phyloP scores from a whole-genome alignment of 2,329 filamentous ascomycete genomes.

The Fusarium sacchari region DNA sequence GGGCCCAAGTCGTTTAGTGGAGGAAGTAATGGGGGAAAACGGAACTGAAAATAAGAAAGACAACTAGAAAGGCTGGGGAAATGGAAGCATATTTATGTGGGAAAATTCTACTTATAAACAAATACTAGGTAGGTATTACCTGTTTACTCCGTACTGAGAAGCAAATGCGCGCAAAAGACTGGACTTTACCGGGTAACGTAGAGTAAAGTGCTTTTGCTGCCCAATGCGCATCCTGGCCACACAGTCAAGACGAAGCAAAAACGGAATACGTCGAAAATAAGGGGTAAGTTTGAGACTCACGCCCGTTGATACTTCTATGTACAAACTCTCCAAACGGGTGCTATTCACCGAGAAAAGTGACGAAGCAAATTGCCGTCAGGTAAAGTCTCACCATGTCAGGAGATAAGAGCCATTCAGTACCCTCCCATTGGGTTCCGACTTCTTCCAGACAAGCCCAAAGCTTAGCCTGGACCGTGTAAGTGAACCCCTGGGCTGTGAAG shows the following conservation, averaged over 20 bases:
- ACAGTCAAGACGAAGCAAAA: slow-evolving; percentile 31
- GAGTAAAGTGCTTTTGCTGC: slow-evolving; percentile 43
- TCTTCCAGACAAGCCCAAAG: slow-evolving; percentile 21
- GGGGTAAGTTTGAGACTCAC: slow-evolving; percentile 17
- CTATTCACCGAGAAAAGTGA: slow-evolving; percentile 23
- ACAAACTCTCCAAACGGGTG: slow-evolving; percentile 15
- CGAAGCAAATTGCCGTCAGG: slow-evolving; percentile 33
- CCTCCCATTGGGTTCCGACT: slow-evolving; percentile 29
- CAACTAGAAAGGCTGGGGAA: slow-evolving; percentile 25
- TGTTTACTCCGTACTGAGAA: slow-evolving; percentile 22
- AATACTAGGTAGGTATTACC: neutral
- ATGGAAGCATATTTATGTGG: slow-evolving; percentile 21
- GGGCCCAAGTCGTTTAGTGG: slow-evolving; percentile 1
- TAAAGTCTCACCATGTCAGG: slow-evolving; percentile 44
- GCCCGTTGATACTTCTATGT: neutral
- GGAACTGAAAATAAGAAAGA: slow-evolving; percentile 2
- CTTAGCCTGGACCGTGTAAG: slow-evolving; percentile 20
- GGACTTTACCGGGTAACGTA: slow-evolving; percentile 35
- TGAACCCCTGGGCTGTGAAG: slow-evolving; percentile 21
- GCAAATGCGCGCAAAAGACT: slow-evolving; percentile 1
- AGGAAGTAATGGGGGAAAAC: slow-evolving; percentile 11
- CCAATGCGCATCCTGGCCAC: slow-evolving; percentile 39
- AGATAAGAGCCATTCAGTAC: slow-evolving; percentile 28
- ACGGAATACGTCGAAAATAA: slow-evolving; percentile 15
- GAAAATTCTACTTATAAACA: slow-evolving; percentile 21